Percentiles rank a stretch among this genome's conserved stretches.
These are phyloP conservation scores for Thuja plicata DNA, from an alignment of 83 land plant genomes.

Conservation along the genomic window DNA sequence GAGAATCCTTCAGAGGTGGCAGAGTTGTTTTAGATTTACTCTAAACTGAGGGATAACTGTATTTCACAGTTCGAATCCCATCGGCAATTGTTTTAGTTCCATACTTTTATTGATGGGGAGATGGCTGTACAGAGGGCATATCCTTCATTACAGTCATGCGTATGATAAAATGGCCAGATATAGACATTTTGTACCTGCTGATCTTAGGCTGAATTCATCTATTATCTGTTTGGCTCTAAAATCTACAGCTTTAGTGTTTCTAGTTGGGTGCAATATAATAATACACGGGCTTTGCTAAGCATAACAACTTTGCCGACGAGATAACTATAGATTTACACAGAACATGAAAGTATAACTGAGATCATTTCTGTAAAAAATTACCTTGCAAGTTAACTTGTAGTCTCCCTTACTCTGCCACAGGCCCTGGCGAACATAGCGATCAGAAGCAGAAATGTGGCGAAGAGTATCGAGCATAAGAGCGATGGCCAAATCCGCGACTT, in stretches of 20 bases:
- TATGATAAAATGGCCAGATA: too few species aligned
- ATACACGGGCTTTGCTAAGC: too few species aligned
- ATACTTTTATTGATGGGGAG: background rate
- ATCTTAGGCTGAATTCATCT: too few species aligned
- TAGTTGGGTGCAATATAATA: too few species aligned
- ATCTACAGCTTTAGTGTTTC: too few species aligned
- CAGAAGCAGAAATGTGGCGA: conserved; percentile 52
- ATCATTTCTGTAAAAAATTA: background rate
- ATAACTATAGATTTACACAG: too few species aligned
- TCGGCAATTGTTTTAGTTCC: background rate
- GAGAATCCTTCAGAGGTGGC: background rate
- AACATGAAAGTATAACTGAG: too few species aligned
- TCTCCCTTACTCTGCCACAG: conserved; percentile 19
- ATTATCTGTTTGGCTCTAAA: too few species aligned
- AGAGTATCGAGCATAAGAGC: conserved; percentile 52
- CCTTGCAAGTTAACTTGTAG: conserved; percentile 12
- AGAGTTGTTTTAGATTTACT: background rate
- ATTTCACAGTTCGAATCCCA: background rate
- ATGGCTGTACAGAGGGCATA: too few species aligned
- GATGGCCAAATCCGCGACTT: conserved; percentile 22
- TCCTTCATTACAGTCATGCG: too few species aligned
- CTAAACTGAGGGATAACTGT: background rate
- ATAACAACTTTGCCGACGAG: too few species aligned
- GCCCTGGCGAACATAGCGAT: conserved; percentile 59
- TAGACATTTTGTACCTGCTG: too few species aligned